These are phyloP conservation scores for Strobilomyces dryophilus DNA, from an alignment of 768 basidiomycete genomes.

Conservation along the genomic window DNA sequence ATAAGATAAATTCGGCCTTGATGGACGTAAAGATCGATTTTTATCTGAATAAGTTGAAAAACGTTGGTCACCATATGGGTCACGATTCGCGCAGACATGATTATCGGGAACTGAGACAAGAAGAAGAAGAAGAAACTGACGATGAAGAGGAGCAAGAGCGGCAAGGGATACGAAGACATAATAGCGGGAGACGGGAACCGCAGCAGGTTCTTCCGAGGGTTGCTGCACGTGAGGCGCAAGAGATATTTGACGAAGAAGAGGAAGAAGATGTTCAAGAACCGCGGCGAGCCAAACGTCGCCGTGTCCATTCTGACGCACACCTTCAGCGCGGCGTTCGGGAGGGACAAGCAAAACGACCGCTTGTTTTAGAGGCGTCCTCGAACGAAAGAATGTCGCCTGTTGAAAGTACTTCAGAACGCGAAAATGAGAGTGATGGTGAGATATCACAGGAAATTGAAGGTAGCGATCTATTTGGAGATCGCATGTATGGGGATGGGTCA, in stretches of 20 bases:
- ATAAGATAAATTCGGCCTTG: slow-evolving; percentile 38
- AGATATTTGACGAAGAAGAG: slow-evolving; percentile 6
- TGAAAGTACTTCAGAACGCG: background rate
- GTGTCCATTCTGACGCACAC: background rate
- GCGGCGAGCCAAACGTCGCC: slow-evolving; percentile 15
- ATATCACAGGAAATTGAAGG: slow-evolving; percentile 11
- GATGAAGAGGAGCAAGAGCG: slow-evolving; percentile 7
- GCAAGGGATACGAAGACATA: background rate
- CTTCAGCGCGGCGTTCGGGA: background rate
- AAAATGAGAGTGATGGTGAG: background rate
- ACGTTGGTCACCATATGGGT: slow-evolving; percentile 18
- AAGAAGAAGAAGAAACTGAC: slow-evolving; percentile 10
- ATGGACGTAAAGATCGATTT: slow-evolving; percentile 42
- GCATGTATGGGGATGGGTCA: background rate
- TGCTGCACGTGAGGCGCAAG: background rate
- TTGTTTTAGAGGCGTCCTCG: background rate
- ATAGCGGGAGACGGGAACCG: background rate
- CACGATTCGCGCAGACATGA: slow-evolving; percentile 22
- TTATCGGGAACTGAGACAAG: background rate
- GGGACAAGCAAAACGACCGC: slow-evolving; percentile 13
- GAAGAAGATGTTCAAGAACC: slow-evolving; percentile 1
- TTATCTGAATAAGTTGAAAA: slow-evolving; percentile 20
- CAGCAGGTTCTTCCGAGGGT: background rate
- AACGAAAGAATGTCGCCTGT: background rate
- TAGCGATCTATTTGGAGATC: slow-evolving; percentile 23